Conservation (phyloP, 331 rosid genomes). For the Phaseolus coccineus region DNA sequence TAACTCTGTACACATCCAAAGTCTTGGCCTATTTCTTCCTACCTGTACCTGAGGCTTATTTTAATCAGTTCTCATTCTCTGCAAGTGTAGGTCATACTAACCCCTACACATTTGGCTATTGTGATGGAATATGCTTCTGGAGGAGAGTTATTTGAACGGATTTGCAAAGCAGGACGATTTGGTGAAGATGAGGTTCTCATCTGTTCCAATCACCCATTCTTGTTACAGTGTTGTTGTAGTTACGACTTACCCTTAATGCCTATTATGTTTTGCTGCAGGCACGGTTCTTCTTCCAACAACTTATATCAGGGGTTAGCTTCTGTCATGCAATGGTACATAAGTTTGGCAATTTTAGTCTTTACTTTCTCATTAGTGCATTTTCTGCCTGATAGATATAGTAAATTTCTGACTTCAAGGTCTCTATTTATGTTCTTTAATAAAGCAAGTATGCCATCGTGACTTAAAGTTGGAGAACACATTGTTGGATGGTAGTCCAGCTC, state of each 20-base stretch:
- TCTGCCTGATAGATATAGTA: not conserved
- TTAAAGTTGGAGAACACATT: constrained; percentile 92
- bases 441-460: constrained; percentile 99
- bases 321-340: constrained; percentile 84
- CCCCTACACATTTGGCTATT: constrained; percentile 92
- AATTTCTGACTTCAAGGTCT: constrained; percentile 30
- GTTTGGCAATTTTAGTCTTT: not conserved
- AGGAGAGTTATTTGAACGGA: constrained; percentile 95
- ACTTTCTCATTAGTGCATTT: not conserved
- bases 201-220: constrained; percentile 29
- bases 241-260: constrained; percentile 37
- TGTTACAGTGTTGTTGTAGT: constrained; percentile 23
- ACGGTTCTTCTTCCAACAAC: constrained; percentile 96
- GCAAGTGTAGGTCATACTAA: constrained; percentile 70
- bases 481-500: constrained; percentile 96
- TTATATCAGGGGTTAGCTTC: constrained; percentile 94
- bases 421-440: constrained; percentile 42
- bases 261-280: constrained; percentile 66
- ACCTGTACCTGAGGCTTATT: constrained; percentile 3
- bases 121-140: constrained; percentile 99
- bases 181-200: constrained; percentile 87
- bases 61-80: constrained; percentile 26
- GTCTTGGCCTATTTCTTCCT: constrained; percentile 34
- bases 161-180: constrained; percentile 95
- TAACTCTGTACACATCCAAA: constrained; percentile 10